Base-by-base conservation (phyloP, 345 rosid genomes). In the Chamaenerion angustifolium region DNA sequence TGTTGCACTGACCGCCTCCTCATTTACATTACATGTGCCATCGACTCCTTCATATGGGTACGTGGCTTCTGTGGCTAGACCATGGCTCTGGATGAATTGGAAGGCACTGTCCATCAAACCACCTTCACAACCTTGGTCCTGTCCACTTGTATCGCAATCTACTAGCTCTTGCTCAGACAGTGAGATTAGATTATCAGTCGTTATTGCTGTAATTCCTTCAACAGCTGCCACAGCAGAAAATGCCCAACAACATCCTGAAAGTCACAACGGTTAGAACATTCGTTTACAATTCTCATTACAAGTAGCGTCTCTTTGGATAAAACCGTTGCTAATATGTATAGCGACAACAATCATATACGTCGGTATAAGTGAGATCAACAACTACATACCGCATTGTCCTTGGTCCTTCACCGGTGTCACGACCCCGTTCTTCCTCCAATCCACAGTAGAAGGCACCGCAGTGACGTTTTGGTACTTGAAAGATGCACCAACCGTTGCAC, bases 161-260 rank as follows among this genome's bases (percentile, higher is more conserved):
- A 76, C 71, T 16, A 76, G 43, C 56, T 76, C 70, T 53, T 72
- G 75, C 37, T 72, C 73, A 1, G 77, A 72, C 1, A 69, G 57
- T 0, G 71, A 59, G 23, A 67, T 23, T 44, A 72, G 11, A 52
- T 72, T 67, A 1, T 73, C 69, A 0, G 68, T 49, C 21, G 57
- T 51, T 6, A 72, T 42, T 56, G 52, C 16, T 18, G 48, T 40
- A 45, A 72, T 49, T 54, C 77, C 81, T 64, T 76, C 77, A 40
- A 67, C 54, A 4, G 81, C 81, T 3, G 81, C 77, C 16, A 76
- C 75, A 0, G 75, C 75, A 0, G 75, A 76, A 57, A 76, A 76
- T 8, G 77, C 75, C 77, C 81, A 72, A 54, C 81, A 72, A 43
- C 65, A 69, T 27, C 81, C 77, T 69, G 14, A 51, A 51, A 40